These are phyloP conservation scores for Phtheirospermum japonicum DNA, from an alignment of 257 asterid species.

Conservation along the genomic window DNA sequence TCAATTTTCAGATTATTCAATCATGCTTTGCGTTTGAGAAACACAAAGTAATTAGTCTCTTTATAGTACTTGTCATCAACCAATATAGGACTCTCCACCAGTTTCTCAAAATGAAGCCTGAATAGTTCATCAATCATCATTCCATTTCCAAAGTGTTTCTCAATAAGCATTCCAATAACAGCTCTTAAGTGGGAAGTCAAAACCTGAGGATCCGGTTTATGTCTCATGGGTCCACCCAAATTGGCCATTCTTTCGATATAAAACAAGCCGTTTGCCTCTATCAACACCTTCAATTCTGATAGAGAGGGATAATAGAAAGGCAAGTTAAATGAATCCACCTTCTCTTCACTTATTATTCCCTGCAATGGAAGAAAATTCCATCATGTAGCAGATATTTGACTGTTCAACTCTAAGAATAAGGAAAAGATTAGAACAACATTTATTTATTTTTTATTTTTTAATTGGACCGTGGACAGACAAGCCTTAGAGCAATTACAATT, in stretches of 20 bases:
- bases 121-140: slow-evolving; percentile 46
- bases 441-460: too few species aligned
- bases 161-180: slow-evolving; percentile 45
- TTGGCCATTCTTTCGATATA: slow-evolving; percentile 34
- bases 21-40: slow-evolving; percentile 47
- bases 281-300: slow-evolving; percentile 42
- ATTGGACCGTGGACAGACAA: too few species aligned
- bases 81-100: slow-evolving; percentile 30
- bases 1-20: too few species aligned
- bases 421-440: too few species aligned
- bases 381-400: too few species aligned
- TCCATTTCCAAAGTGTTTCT: slow-evolving; percentile 45
- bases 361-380: slow-evolving; percentile 18
- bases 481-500: too few species aligned
- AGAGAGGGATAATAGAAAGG: slow-evolving; percentile 54
- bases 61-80: slow-evolving; percentile 32
- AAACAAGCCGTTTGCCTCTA: slow-evolving; percentile 47
- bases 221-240: slow-evolving; percentile 32
- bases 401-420: too few species aligned
- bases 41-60: slow-evolving; percentile 45
- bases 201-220: slow-evolving; percentile 25
- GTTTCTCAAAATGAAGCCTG: slow-evolving; percentile 33
- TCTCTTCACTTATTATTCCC: slow-evolving; percentile 45
- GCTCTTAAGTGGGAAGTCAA: slow-evolving; percentile 36
- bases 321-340: slow-evolving; percentile 51